These are phyloP conservation scores for Clitopilus passeckerianus DNA, from an alignment of 768 basidiomycete genomes.

Conservation along the genomic window DNA sequence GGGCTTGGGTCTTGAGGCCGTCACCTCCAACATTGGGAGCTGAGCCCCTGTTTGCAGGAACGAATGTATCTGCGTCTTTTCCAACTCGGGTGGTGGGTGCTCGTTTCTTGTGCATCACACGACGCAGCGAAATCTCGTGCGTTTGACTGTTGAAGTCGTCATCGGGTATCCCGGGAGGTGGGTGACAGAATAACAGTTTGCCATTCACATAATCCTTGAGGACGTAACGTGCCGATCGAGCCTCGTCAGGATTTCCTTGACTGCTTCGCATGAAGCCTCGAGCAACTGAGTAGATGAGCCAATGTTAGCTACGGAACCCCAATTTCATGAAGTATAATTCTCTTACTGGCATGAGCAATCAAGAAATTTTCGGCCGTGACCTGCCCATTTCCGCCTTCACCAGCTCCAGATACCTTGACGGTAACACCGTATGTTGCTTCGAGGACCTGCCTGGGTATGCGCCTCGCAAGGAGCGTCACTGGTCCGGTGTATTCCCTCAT, in stretches of 20 bases:
- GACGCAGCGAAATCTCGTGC: slow-evolving; percentile 52
- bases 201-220: slow-evolving; percentile 98
- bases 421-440: slow-evolving; percentile 86
- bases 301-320: slow-evolving; percentile 9
- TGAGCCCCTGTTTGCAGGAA: slow-evolving; percentile 28
- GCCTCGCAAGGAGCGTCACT: slow-evolving; percentile 64
- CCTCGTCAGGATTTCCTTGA: slow-evolving; percentile 96
- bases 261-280: slow-evolving; percentile 90
- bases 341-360: slow-evolving; percentile 89
- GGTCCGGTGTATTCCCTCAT: slow-evolving; percentile 92
- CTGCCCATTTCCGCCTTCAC: slow-evolving; percentile 83
- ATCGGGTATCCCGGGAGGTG: slow-evolving; percentile 69
- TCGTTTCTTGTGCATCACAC: slow-evolving; percentile 74
- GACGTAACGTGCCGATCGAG: slow-evolving; percentile 85
- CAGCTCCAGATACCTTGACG: slow-evolving; percentile 56
- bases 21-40: not conserved
- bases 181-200: slow-evolving; percentile 85
- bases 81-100: slow-evolving; percentile 85
- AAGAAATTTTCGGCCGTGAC: slow-evolving; percentile 78
- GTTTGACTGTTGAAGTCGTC: slow-evolving; percentile 73
- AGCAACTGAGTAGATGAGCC: slow-evolving; percentile 53
- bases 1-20: slow-evolving; percentile 51
- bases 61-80: slow-evolving; percentile 81
- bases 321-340: not conserved
- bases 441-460: slow-evolving; percentile 79